phyloP scores from a whole-genome alignment of 495 filamentous ascomycete genomes.

The Neurospora sp. region DNA sequence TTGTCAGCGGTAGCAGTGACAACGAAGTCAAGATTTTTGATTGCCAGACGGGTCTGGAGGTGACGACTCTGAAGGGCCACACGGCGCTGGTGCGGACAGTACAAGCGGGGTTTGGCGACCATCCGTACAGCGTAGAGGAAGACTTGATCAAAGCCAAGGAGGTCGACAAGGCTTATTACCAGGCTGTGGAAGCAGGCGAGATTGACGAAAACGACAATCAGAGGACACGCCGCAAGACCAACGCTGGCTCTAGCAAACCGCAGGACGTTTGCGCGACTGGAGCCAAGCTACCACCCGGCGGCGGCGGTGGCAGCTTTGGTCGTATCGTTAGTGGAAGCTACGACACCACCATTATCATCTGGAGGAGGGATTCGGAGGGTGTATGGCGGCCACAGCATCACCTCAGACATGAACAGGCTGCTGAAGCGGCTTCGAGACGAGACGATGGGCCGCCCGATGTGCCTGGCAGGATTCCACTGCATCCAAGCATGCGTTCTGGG shows the following conservation, averaged over 20 bases:
- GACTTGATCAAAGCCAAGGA: constrained; percentile 59
- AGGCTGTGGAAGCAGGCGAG: constrained; percentile 54
- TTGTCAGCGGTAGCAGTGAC: constrained; percentile 92
- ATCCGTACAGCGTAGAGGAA: constrained; percentile 66
- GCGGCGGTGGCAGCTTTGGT: constrained; percentile 74
- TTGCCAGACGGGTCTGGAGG: constrained; percentile 68
- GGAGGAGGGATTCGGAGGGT: constrained; percentile 74
- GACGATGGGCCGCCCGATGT: not conserved
- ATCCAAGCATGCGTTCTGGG: constrained; percentile 11
- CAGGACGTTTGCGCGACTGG: constrained; percentile 68
- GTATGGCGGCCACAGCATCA: constrained; percentile 65
- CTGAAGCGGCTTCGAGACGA: constrained; percentile 26
- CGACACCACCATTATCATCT: constrained; percentile 89
- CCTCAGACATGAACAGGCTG: constrained; percentile 58
- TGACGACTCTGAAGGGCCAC: constrained; percentile 76
- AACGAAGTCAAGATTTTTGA: constrained; percentile 93
- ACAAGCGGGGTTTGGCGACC: constrained; percentile 84
- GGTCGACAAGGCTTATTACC: constrained; percentile 62
- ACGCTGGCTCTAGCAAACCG: constrained; percentile 66
- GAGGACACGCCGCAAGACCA: constrained; percentile 41
- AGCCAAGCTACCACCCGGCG: constrained; percentile 77
- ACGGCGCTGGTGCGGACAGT: constrained; percentile 81
- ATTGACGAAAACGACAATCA: constrained; percentile 24
- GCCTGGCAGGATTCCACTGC: constrained; percentile 3
- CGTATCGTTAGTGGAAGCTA: constrained; percentile 93